phyloP scores from a whole-genome alignment of 257 asterid genomes.

The Ilex aquifolium region DNA sequence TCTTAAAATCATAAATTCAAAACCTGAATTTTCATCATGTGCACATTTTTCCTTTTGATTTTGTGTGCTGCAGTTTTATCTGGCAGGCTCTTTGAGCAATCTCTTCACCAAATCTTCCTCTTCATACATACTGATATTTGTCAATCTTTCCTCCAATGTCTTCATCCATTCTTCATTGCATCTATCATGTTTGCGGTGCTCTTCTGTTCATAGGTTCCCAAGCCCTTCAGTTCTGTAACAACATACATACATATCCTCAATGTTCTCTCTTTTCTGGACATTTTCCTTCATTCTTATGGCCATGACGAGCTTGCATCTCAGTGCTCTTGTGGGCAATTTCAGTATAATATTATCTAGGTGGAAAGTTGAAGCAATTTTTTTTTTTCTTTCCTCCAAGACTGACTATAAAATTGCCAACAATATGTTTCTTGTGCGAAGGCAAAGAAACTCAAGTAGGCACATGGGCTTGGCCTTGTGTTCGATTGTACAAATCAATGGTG shows the following conservation, averaged over 20 bases:
- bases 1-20: no score
- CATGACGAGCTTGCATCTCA: slow-evolving; percentile 1
- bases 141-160: no score
- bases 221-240: neutral
- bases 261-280: neutral
- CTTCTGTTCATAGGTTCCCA: neutral
- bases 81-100: no score
- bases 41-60: no score
- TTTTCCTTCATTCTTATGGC: neutral
- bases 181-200: neutral
- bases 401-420: no score
- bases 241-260: slow-evolving; percentile 2
- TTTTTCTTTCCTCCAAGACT: neutral
- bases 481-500: slow-evolving; percentile 43
- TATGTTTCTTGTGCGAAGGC: no score
- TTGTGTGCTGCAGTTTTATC: no score
- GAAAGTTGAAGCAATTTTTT: neutral
- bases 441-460: no score
- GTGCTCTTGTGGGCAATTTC: neutral
- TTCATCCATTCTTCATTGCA: no score
- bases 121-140: no score
- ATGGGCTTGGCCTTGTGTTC: slow-evolving; percentile 24
- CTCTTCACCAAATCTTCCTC: no score
- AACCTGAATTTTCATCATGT: no score
- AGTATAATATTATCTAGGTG: neutral